Evolutionary conservation across 176 grass and related monocot genomes (phyloP).

Genomic region (Bonia amplexicaulis): DNA sequence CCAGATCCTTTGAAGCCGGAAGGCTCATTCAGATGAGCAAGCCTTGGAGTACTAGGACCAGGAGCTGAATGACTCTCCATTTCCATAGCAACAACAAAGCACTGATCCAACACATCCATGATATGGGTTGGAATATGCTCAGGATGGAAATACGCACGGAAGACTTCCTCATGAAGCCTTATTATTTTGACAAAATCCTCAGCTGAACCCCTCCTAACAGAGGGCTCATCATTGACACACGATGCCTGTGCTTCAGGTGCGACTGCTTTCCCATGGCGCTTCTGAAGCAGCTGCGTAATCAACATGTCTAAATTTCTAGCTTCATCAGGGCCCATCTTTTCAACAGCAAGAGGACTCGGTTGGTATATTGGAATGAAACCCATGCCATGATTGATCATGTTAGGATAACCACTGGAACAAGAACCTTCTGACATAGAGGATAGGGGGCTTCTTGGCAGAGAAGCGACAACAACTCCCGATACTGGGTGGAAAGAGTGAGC

Average conservation of each 20-base stretch:
- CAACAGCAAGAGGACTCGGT: background rate
- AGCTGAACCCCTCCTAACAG: background rate
- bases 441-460: background rate
- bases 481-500: background rate
- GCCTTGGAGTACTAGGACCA: background rate
- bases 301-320: background rate
- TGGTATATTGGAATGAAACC: background rate
- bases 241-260: background rate
- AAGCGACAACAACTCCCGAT: background rate
- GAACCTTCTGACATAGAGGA: background rate
- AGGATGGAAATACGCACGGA: background rate
- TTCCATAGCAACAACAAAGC: background rate
- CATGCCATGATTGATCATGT: background rate
- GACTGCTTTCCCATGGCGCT: background rate
- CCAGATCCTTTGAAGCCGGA: background rate
- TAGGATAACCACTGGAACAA: background rate
- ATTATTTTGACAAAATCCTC: background rate
- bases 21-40: background rate
- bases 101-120: background rate
- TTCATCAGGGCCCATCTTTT: background rate
- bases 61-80: background rate
- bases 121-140: background rate
- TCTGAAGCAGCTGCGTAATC: no score
- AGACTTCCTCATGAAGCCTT: background rate
- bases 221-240: background rate